Evolutionary conservation across 495 filamentous ascomycete genomes (phyloP), one percentile per base, ranked within the genome.

Genomic region (Physcia stellaris): DNA sequence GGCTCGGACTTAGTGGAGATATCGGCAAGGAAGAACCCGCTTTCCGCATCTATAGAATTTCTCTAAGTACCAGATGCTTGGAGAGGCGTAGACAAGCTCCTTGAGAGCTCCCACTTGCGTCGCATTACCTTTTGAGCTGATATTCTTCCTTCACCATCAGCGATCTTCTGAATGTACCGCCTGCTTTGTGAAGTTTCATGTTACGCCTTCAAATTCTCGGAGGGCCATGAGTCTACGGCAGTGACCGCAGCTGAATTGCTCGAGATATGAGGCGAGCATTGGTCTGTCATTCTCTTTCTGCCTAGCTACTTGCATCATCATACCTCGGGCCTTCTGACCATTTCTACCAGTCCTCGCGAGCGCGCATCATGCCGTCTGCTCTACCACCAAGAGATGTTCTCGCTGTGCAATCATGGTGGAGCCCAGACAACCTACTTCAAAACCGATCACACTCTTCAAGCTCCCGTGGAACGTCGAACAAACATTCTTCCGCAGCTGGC

Each of bases 201-300:
- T 28, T 28, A 7, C 9, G 13, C 13, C 13, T 28, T 28, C 26
- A 28, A 7, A 13, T 28, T 28, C 13, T 7, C 26, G 19, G 16
- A 24, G 20, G 7, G 19, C 19, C 35, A 20, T 26, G 20, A n/a
- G n/a, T n/a, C n/a, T n/a, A n/a, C 11, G 7, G 7, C 18, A 17
- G 32, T 12, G 18, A 12, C 9, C 7, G 7, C 7, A 34, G 9
- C 32, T 34, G 11, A 24, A 37, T 24, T n/a, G 20, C 6, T 18
- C 16, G 41, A 13, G 39, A 37, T 9, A 43, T 43, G 41, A 23
- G 35, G 40, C 21, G 37, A 24, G 32, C 37, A 22, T 30, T 41
- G 30, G 42, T 45, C 24, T 16, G 42, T 7, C 26, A 24, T 24
- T 6, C 29, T 32, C 1, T 16, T 35, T 11, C 12, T 22, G 7